phyloP scores from a whole-genome alignment of 2,329 filamentous ascomycete genomes.

The Alternaria metachromatica region DNA sequence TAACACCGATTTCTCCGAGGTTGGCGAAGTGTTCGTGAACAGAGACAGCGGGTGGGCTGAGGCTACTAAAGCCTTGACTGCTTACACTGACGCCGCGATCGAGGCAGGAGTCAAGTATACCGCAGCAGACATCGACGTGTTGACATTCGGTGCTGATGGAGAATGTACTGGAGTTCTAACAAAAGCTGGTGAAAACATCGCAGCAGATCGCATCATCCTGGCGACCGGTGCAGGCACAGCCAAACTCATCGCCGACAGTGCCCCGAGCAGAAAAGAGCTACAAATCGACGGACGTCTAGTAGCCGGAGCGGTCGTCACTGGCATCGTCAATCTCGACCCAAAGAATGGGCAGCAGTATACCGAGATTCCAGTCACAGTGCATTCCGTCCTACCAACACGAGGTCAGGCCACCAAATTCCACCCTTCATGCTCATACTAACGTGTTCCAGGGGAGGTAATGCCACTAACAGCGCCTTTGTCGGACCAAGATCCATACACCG shows the following conservation, averaged over 20 bases:
- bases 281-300: not conserved
- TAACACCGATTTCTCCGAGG: not conserved
- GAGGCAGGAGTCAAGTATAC: not conserved
- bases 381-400: not conserved
- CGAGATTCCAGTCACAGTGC: not conserved
- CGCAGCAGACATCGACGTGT: not conserved
- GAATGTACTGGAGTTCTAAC: not conserved
- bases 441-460: not conserved
- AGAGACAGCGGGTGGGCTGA: not conserved
- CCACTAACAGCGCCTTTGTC: not conserved
- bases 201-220: not conserved
- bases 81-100: not conserved
- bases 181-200: not conserved
- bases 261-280: not conserved
- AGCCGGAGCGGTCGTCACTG: not conserved
- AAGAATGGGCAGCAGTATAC: not conserved
- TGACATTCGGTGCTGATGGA: not conserved
- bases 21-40: not conserved
- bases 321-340: not conserved
- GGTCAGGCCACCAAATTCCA: fast-evolving
- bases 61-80: not conserved
- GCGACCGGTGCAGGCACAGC: not conserved
- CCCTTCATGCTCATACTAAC: fast-evolving
- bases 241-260: not conserved
- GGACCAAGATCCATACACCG: not conserved